phyloP scores from a whole-genome alignment of 192 early-diverging fungal genomes.

The Backusella macrospora region DNA sequence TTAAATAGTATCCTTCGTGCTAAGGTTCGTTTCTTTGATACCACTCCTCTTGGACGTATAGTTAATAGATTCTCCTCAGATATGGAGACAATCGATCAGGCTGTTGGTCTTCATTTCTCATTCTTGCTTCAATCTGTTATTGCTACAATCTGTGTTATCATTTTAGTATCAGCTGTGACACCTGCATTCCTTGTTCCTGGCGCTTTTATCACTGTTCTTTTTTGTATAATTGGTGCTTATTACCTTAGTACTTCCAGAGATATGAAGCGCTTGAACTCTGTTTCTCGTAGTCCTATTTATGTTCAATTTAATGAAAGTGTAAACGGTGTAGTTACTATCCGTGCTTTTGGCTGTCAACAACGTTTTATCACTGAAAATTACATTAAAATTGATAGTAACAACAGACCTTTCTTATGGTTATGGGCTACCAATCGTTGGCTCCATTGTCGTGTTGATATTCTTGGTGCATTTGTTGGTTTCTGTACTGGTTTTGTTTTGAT shows the following conservation, averaged over 20 bases:
- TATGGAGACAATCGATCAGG: constrained; percentile 80
- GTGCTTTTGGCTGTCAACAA: constrained; percentile 78
- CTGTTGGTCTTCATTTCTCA: constrained; percentile 50
- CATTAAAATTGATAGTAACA: constrained; percentile 72
- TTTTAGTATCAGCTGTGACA: constrained; percentile 66
- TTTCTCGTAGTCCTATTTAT: constrained; percentile 74
- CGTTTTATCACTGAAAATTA: constrained; percentile 66
- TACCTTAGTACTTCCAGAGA: constrained; percentile 85
- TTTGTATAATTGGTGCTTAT: constrained; percentile 64
- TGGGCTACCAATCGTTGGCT: constrained; percentile 92
- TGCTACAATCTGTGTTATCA: constrained; percentile 57
- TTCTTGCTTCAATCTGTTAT: constrained; percentile 58
- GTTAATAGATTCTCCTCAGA: constrained; percentile 84
- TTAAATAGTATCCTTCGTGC: constrained; percentile 63
- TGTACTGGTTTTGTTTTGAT: constrained; percentile 71
- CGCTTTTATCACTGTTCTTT: constrained; percentile 56
- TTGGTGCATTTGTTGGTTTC: constrained; percentile 78
- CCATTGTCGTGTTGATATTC: constrained; percentile 79
- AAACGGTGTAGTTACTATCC: constrained; percentile 75
- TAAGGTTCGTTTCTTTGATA: constrained; percentile 87
- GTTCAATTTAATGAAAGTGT: constrained; percentile 85
- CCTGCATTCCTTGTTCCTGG: constrained; percentile 76
- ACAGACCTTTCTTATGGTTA: constrained; percentile 84
- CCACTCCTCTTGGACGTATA: constrained; percentile 87
- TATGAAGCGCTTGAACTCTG: constrained; percentile 86